A percentile compares a stretch with the other conserved stretches of the same genome.
Conservation (phyloP, 768 basidiomycete species). For the Butyriboletus loyo region DNA sequence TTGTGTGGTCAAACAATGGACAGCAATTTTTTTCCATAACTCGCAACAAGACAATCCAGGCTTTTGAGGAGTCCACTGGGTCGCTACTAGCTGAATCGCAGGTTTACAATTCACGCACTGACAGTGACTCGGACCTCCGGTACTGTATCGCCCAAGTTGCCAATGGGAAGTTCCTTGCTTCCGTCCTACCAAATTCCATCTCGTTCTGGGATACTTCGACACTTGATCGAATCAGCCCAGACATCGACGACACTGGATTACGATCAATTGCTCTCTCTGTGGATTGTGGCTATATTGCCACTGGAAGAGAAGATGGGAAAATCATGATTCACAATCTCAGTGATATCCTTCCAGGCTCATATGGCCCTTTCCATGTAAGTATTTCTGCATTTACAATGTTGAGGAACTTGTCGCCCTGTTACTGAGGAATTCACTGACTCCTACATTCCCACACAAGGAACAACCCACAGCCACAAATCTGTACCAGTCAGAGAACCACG, state of each 20-base stretch:
- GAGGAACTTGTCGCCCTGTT: too few relatives aligned
- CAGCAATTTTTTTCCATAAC: background rate
- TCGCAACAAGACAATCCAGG: background rate
- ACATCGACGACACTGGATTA: background rate
- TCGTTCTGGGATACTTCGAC: background rate
- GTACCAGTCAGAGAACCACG: too few relatives aligned
- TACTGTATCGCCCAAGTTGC: background rate
- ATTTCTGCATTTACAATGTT: too few relatives aligned
- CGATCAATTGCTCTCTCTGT: background rate
- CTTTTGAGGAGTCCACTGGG: background rate
- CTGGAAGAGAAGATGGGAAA: background rate
- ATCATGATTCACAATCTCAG: background rate
- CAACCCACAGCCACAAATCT: too few relatives aligned
- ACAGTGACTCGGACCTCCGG: background rate
- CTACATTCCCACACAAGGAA: too few relatives aligned
- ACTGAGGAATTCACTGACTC: too few relatives aligned
- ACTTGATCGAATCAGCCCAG: background rate
- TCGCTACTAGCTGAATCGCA: background rate
- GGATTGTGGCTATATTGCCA: background rate
- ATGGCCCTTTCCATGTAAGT: too few relatives aligned
- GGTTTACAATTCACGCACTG: too few relatives aligned
- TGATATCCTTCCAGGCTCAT: too few relatives aligned
- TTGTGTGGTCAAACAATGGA: background rate
- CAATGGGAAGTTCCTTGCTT: background rate
- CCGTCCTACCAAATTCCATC: background rate